Evolutionary conservation across 2,329 filamentous ascomycete genomes (phyloP), one percentile per base, ranked within the genome.

Genomic region (Fusarium nisikadoi): DNA sequence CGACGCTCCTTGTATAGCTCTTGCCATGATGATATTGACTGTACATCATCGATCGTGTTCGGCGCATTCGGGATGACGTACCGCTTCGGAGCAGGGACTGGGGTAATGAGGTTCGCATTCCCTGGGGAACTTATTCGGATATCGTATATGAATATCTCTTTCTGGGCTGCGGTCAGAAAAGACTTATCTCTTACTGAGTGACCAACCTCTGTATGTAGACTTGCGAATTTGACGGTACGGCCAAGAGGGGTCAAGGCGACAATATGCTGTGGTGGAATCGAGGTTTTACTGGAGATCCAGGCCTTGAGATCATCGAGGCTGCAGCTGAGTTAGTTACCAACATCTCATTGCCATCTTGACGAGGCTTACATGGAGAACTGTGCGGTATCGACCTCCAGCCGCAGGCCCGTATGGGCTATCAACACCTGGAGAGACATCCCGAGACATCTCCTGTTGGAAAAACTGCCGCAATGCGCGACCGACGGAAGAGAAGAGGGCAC

Each of bases 111-210:
- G 23, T 82, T 82, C 23, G 84, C 81, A 50, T 82, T 80, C 41
- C 81, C 82, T 12, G 86, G 77, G 56, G 87, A 84, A 72, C 92
- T 90, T 76, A 92, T 90, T 74, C 91, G 90, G 70, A 94, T 92
- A 81, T 98, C 94, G 82, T 97, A 99, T 57, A 98, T 90, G 80
- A 93, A 98, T 63, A 99, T 91, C 80, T 98, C 94, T 74, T 90
- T 93, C 92, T 97, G 54, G 8, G 8, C 39, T 16, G 46, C 46
- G 25, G 70, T 76, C 35, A 78, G 68, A 43, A 42, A 65, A n/a
- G 55, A 19, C 47, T 39, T 46, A 42, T 52, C 31, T 45, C 60
- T 20, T 60, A 50, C 33, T 42, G 23, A 36, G 49, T 56, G 35
- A 62, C 65, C 52, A 54, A 94, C 93, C 88, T 98, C 95, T 39